Conservation (phyloP, 2,329 filamentous ascomycete genomes). For the Xylariaceae sp. region DNA sequence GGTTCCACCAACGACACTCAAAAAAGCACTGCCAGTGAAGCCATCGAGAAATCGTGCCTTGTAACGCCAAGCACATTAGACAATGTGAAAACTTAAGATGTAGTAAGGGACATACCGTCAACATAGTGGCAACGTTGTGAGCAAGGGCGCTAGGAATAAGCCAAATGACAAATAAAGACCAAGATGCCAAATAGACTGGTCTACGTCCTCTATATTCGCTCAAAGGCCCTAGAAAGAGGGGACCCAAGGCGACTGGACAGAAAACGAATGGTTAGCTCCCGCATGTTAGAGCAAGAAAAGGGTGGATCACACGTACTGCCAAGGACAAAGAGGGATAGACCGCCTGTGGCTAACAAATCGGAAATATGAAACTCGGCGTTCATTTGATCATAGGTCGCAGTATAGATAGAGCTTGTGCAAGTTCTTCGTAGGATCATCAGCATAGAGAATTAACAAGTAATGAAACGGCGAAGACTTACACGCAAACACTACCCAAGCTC, state of each 20-base stretch:
- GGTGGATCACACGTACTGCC: conserved; percentile 66
- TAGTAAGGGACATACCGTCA: conserved; percentile 54
- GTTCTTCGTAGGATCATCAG: conserved; percentile 51
- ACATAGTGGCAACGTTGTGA: conserved; percentile 74
- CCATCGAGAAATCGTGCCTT: conserved; percentile 70
- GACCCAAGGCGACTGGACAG: conserved; percentile 49
- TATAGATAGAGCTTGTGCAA: conserved; percentile 84
- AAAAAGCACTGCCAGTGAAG: conserved; percentile 63
- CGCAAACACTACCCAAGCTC: conserved; percentile 71
- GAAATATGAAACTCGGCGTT: conserved; percentile 69
- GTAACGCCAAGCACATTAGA: neutral
- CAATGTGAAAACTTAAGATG: no score
- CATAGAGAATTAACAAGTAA: conserved; percentile 2
- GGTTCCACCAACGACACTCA: conserved; percentile 77
- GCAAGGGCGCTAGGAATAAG: conserved; percentile 77
- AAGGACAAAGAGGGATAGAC: conserved; percentile 77
- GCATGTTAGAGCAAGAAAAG: no score
- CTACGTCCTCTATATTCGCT: conserved; percentile 79
- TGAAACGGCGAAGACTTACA: conserved; percentile 63
- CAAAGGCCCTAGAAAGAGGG: conserved; percentile 59
- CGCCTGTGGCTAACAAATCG: conserved; percentile 70
- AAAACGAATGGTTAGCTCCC: no score
- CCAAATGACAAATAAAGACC: conserved; percentile 72
- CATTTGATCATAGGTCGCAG: conserved; percentile 74
- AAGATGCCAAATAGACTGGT: conserved; percentile 74